Conservation (phyloP, 768 basidiomycete species). For the Boletus insuetus region DNA sequence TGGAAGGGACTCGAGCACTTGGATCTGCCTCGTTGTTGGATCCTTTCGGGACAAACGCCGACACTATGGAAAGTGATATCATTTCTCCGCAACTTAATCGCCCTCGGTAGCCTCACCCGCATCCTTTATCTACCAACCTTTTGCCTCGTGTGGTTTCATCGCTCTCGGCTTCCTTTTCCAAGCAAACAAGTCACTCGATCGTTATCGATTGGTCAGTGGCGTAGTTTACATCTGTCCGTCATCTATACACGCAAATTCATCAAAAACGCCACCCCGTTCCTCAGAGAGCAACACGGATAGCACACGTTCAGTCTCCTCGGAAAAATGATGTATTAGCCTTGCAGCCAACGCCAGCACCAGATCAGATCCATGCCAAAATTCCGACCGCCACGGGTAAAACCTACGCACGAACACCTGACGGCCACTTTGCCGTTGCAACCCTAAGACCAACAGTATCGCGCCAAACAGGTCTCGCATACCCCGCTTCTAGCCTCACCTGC, state of each 20-base stretch:
- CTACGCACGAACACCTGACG: no score
- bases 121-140: neutral
- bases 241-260: conserved; percentile 2
- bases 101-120: neutral
- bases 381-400: conserved; percentile 9
- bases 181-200: neutral
- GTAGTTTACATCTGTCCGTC: conserved; percentile 7
- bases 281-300: neutral
- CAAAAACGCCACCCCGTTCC: conserved; percentile 15
- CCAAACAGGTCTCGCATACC: conserved; percentile 32
- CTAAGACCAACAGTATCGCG: conserved; percentile 31
- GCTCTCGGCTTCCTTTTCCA: conserved; percentile 6
- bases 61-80: conserved; percentile 8
- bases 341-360: neutral
- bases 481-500: conserved; percentile 26
- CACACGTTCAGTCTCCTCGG: conserved; percentile 11
- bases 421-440: neutral
- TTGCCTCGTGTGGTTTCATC: conserved; percentile 3
- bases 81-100: conserved; percentile 10
- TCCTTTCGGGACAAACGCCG: conserved; percentile 1
- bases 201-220: conserved; percentile 14
- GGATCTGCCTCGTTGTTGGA: conserved; percentile 1
- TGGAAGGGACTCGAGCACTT: neutral
- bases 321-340: conserved; percentile 5
- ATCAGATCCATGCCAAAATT: conserved; percentile 15